These are phyloP conservation scores for Phytopythium kandeliae DNA, from an alignment of 352 stramenopile genomes.

Conservation along the genomic window DNA sequence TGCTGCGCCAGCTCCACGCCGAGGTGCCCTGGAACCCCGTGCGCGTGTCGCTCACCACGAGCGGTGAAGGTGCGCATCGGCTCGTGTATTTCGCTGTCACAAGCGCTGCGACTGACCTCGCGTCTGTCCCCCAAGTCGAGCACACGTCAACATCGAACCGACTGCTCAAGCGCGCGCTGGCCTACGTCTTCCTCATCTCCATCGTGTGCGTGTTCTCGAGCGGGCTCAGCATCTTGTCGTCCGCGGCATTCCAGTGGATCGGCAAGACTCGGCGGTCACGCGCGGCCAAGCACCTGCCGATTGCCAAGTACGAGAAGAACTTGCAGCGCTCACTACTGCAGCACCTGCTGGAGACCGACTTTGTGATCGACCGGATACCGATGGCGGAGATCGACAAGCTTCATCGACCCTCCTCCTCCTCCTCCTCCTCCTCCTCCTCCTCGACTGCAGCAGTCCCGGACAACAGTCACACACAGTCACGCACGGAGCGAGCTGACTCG, in stretches of 20 bases:
- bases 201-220: slow-evolving; percentile 77
- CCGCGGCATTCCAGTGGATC: slow-evolving; percentile 55
- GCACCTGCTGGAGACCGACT: slow-evolving; percentile 36
- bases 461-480: background rate
- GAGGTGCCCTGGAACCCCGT: slow-evolving; percentile 51
- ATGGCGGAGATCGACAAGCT: slow-evolving; percentile 26
- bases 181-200: slow-evolving; percentile 74
- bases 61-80: slow-evolving; percentile 50
- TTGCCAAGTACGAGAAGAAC: slow-evolving; percentile 46
- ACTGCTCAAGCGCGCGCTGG: slow-evolving; percentile 59
- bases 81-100: no score
- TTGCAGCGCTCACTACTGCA: slow-evolving; percentile 40
- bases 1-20: slow-evolving; percentile 30
- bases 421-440: background rate
- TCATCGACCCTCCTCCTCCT: background rate
- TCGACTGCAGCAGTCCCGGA: background rate
- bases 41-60: slow-evolving; percentile 44
- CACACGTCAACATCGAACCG: slow-evolving; percentile 49
- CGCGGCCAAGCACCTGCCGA: slow-evolving; percentile 47
- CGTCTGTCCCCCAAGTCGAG: slow-evolving; percentile 23
- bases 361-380: slow-evolving; percentile 42
- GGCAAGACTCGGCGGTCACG: slow-evolving; percentile 49
- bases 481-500: background rate
- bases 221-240: slow-evolving; percentile 63
- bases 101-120: background rate